These are phyloP conservation scores for Tephrocybe sp. DNA, from an alignment of 768 basidiomycete genomes.

Conservation along the genomic window DNA sequence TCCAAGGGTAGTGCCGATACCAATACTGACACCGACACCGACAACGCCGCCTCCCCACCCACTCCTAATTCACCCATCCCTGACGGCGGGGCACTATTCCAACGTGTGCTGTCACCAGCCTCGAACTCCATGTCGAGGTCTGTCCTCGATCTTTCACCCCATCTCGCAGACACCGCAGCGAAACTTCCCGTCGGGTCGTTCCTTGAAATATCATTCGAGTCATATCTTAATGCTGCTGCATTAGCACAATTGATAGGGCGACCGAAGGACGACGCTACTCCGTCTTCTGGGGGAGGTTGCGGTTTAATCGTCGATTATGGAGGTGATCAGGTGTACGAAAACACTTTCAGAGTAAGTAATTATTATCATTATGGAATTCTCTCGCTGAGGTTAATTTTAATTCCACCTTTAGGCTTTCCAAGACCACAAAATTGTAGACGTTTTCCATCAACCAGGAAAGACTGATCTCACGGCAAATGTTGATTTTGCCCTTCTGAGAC, in stretches of 20 bases:
- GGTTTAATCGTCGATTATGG: slow-evolving; percentile 93
- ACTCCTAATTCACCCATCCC: slow-evolving; percentile 12
- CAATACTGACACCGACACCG: no score
- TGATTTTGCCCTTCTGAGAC: slow-evolving; percentile 86
- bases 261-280: neutral
- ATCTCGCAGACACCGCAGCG: slow-evolving; percentile 42
- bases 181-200: slow-evolving; percentile 65
- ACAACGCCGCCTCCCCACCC: neutral
- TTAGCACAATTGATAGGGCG: slow-evolving; percentile 59
- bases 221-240: slow-evolving; percentile 64
- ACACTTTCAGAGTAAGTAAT: slow-evolving; percentile 75
- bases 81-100: slow-evolving; percentile 40
- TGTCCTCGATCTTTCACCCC: slow-evolving; percentile 60
- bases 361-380: neutral
- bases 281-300: slow-evolving; percentile 38
- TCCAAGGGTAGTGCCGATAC: slow-evolving; percentile 1
- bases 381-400: neutral
- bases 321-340: slow-evolving; percentile 58
- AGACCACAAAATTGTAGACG: slow-evolving; percentile 78
- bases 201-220: slow-evolving; percentile 77
- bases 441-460: slow-evolving; percentile 82
- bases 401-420: slow-evolving; percentile 72
- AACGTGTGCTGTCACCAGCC: slow-evolving; percentile 60
- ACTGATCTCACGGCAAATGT: slow-evolving; percentile 97
- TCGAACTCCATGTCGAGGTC: slow-evolving; percentile 51